These are phyloP conservation scores for Yamagishiella unicocca DNA, from an alignment of 139 green algal species.

Conservation along the genomic window DNA sequence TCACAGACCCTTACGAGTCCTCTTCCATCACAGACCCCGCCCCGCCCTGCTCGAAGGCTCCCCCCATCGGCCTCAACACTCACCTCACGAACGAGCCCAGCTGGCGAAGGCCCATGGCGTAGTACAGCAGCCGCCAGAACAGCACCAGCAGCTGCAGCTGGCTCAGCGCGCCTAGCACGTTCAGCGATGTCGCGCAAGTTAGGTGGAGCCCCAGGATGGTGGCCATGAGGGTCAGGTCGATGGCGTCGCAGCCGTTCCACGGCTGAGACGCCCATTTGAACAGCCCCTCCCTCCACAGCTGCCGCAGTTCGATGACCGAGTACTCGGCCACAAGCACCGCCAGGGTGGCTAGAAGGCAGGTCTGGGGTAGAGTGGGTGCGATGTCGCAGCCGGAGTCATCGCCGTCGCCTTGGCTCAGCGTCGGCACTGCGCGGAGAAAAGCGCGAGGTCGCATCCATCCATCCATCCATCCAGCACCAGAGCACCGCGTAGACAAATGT, in stretches of 20 bases:
- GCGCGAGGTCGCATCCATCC: no score
- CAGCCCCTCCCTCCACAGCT: background rate
- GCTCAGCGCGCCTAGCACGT: background rate
- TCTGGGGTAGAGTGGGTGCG: no score
- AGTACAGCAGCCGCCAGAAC: conserved; percentile 11
- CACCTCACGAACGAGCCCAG: conserved; percentile 10
- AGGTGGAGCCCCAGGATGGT: background rate
- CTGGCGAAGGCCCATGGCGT: background rate
- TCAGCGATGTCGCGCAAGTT: background rate
- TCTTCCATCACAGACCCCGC: no score
- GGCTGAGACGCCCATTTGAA: background rate
- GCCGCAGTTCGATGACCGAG: background rate
- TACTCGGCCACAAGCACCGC: background rate
- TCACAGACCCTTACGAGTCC: no score
- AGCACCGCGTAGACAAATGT: no score
- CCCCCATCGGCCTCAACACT: background rate
- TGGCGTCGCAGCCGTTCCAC: background rate
- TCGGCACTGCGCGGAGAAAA: no score
- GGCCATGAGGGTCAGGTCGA: background rate
- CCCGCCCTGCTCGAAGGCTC: background rate
- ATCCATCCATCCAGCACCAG: no score
- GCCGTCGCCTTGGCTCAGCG: no score
- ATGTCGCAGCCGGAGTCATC: no score
- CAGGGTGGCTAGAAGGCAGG: background rate
- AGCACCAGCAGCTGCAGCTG: conserved; percentile 2